Evolutionary conservation across 75 land plant species (phyloP).

Genomic region (Cryptomeria japonica): DNA sequence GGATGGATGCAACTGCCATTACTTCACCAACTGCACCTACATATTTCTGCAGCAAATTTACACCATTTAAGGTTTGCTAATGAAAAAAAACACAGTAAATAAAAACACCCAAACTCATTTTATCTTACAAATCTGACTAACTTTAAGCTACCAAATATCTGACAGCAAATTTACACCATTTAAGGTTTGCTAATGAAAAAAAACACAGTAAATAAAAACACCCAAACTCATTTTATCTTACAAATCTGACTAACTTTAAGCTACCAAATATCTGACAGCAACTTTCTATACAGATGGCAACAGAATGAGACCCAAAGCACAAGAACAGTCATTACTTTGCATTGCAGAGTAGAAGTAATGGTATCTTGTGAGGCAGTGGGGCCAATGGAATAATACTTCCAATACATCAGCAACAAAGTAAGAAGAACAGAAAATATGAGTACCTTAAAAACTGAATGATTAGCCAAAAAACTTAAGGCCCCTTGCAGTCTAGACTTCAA

Average conservation of each 20-base stretch:
- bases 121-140: neutral
- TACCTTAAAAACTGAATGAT: neutral
- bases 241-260: neutral
- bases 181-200: neutral
- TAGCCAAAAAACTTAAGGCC: neutral
- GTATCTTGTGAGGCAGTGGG: conserved; percentile 54
- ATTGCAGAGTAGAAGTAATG: neutral
- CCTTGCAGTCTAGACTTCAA: neutral
- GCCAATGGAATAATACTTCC: conserved; percentile 65
- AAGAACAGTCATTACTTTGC: neutral
- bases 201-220: no score
- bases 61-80: neutral
- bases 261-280: neutral
- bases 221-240: neutral
- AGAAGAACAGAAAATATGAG: neutral
- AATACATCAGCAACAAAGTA: neutral
- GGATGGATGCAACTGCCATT: conserved; percentile 52
- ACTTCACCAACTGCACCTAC: conserved; percentile 81
- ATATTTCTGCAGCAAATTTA: conserved; percentile 51
- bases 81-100: neutral
- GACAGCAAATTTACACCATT: neutral
- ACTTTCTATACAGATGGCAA: neutral
- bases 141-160: neutral
- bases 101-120: neutral
- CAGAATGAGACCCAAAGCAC: neutral